Evolutionary conservation across 139 green algal genomes (phyloP).

Genomic region (Coelastrella sp.): DNA sequence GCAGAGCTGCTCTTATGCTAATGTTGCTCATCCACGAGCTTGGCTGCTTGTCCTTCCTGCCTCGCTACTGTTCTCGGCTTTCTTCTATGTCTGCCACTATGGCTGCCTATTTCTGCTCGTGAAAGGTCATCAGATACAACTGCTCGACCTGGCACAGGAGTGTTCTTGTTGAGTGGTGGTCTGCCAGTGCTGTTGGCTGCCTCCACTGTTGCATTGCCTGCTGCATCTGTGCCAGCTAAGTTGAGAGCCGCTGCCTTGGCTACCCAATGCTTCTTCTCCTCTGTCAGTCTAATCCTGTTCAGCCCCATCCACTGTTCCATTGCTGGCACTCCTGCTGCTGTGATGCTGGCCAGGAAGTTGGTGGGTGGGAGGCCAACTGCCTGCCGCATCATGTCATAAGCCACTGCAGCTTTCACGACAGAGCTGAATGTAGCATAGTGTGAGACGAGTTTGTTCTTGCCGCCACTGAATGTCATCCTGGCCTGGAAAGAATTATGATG

Average conservation of each 20-base stretch:
- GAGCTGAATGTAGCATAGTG: background rate
- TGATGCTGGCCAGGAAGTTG: background rate
- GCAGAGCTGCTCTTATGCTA: too few relatives aligned
- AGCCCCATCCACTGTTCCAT: background rate
- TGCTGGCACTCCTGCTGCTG: background rate
- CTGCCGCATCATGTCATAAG: background rate
- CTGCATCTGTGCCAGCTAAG: background rate
- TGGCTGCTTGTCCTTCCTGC: too few relatives aligned
- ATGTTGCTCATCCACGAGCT: too few relatives aligned
- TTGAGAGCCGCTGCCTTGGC: background rate
- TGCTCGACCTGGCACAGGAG: too few relatives aligned
- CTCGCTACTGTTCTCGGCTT: too few relatives aligned
- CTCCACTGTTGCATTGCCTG: too few relatives aligned
- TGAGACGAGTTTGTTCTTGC: background rate
- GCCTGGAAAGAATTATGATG: background rate
- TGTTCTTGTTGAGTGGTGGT: too few relatives aligned
- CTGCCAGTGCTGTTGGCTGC: too few relatives aligned
- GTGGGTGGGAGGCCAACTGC: background rate
- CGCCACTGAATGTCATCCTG: background rate
- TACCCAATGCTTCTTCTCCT: background rate
- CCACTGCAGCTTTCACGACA: background rate
- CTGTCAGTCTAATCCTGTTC: background rate
- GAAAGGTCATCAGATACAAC: too few relatives aligned
- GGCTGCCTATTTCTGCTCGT: too few relatives aligned
- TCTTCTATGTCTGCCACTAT: too few relatives aligned